Conservation (phyloP, 2,329 filamentous ascomycete genomes). For the Dactylella cylindrospora region DNA sequence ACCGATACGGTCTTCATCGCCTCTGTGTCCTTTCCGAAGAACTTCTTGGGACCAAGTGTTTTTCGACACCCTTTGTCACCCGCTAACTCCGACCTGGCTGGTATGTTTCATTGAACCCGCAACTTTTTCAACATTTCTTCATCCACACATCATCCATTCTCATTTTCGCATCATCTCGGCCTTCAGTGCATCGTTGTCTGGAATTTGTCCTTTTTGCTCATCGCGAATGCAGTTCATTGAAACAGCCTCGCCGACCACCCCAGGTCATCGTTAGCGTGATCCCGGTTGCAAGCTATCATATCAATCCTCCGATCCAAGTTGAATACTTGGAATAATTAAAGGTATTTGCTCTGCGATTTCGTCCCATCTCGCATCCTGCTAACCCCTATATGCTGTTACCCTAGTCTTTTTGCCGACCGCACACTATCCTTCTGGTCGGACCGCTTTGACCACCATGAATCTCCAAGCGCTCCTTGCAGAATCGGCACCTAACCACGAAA, state of each 20-base stretch:
- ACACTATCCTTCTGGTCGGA: conserved; percentile 19
- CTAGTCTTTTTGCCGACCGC: conserved; percentile 40
- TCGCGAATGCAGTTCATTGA: conserved; percentile 42
- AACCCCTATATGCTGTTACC: conserved; percentile 5
- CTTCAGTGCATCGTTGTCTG: conserved; percentile 16
- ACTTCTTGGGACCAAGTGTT: conserved; percentile 30
- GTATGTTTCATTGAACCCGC: conserved; percentile 43
- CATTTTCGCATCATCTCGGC: conserved; percentile 5
- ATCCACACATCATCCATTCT: conserved; percentile 7
- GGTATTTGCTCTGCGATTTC: conserved; percentile 7
- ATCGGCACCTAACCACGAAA: conserved; percentile 29
- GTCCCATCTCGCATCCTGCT: conserved; percentile 1
- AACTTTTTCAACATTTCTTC: conserved; percentile 19
- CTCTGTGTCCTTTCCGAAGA: conserved; percentile 19
- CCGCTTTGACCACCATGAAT: conserved; percentile 46
- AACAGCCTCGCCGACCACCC: conserved; percentile 35
- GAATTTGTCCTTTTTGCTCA: conserved; percentile 25
- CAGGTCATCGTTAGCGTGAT: conserved; percentile 42
- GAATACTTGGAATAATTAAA: conserved; percentile 13
- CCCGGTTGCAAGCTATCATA: conserved; percentile 23
- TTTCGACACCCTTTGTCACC: neutral
- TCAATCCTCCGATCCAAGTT: conserved; percentile 6
- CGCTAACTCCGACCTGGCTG: conserved; percentile 28
- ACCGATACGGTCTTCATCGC: conserved; percentile 13
- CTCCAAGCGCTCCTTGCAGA: conserved; percentile 47